Evolutionary conservation across 2,329 filamentous ascomycete genomes (phyloP).

Genomic region (Claviceps capensis): DNA sequence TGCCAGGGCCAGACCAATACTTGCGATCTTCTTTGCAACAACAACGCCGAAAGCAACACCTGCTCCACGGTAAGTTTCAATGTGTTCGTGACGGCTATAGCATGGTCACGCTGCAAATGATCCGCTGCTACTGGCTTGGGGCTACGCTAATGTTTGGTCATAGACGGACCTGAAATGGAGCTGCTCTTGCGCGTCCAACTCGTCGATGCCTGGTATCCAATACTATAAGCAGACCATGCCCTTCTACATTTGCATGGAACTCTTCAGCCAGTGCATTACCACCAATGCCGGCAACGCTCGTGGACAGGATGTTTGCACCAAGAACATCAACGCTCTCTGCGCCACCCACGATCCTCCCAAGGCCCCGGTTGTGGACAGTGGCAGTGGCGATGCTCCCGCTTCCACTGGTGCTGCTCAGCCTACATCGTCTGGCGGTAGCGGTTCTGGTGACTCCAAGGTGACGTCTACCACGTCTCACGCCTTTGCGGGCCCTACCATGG

Average conservation of each 20-base stretch:
- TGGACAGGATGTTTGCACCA: slow-evolving; percentile 34
- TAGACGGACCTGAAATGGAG: slow-evolving; percentile 29
- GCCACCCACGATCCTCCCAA: slow-evolving; percentile 24
- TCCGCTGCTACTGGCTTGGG: slow-evolving; percentile 4
- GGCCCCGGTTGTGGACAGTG: slow-evolving; percentile 11
- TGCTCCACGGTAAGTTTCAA: slow-evolving; percentile 31
- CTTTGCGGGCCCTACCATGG: slow-evolving; percentile 28
- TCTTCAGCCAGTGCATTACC: slow-evolving; percentile 33
- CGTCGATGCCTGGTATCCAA: slow-evolving; percentile 35
- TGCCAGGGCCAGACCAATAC: slow-evolving; percentile 37
- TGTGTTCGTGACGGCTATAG: background rate
- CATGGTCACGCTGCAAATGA: background rate
- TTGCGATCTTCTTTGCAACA: slow-evolving; percentile 34
- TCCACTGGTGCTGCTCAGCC: slow-evolving; percentile 14
- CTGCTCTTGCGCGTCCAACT: slow-evolving; percentile 36
- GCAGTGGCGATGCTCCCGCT: slow-evolving; percentile 11
- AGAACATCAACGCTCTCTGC: slow-evolving; percentile 33
- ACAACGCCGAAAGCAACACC: slow-evolving; percentile 23
- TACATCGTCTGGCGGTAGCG: slow-evolving; percentile 11
- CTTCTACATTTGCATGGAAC: slow-evolving; percentile 36
- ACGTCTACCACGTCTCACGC: slow-evolving; percentile 13
- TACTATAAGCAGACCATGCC: slow-evolving; percentile 40
- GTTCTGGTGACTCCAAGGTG: slow-evolving; percentile 18
- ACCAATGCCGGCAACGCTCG: slow-evolving; percentile 25
- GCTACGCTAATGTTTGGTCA: slow-evolving; percentile 1